Conservation (phyloP, 2,329 filamentous ascomycete species). For the Alternaria incomplexa region DNA sequence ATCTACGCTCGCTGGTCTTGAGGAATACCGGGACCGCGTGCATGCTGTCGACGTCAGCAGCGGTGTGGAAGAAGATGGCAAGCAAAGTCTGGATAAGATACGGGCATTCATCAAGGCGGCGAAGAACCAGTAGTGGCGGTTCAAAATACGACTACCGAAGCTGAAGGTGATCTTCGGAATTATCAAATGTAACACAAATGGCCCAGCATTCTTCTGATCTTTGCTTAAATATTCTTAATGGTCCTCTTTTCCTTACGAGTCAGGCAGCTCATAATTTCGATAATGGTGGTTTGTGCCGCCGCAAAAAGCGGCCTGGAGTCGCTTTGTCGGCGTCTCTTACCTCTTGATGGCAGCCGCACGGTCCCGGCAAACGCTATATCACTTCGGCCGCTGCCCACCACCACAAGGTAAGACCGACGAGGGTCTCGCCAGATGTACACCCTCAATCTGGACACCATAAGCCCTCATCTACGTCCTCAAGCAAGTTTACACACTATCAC, state of each 20-base stretch:
- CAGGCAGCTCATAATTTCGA: background rate
- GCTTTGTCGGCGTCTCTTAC: constrained; percentile 17
- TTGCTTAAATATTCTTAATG: background rate
- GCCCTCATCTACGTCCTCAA: background rate
- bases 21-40: constrained; percentile 66
- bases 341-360: background rate
- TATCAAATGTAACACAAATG: background rate
- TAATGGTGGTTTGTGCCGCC: background rate
- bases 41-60: constrained; percentile 92
- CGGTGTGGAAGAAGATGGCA: constrained; percentile 80
- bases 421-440: background rate
- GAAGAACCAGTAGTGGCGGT: constrained; percentile 46
- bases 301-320: background rate
- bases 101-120: constrained; percentile 77
- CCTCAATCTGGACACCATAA: background rate
- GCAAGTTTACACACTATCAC: background rate
- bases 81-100: constrained; percentile 83
- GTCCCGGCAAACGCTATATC: constrained; percentile 10
- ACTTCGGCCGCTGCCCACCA: constrained; percentile 9
- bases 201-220: background rate
- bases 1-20: constrained; percentile 68
- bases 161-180: background rate
- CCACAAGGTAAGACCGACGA: constrained; percentile 16
- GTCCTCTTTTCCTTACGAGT: background rate
- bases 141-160: background rate